Percentiles rank a stretch among this genome's conserved stretches.
Conservation (phyloP, 176 grass and related monocot species). For the Luzula sylvatica region DNA sequence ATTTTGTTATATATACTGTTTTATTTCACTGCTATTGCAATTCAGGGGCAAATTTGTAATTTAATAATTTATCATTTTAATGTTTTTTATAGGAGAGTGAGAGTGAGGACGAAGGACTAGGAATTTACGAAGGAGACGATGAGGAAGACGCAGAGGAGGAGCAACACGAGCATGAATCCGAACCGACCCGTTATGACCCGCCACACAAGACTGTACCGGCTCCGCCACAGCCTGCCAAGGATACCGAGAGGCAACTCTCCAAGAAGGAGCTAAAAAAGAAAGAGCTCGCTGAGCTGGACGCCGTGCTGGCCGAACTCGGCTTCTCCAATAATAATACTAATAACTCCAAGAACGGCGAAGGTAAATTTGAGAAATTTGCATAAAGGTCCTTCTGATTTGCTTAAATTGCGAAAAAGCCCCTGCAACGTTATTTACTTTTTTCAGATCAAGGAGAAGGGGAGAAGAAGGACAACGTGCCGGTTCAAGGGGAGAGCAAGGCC, state of each 20-base stretch:
- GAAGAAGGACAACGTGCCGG: constrained; percentile 41
- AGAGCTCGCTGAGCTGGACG: constrained; percentile 91
- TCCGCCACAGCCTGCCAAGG: constrained; percentile 47
- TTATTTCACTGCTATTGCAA: no score
- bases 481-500: constrained; percentile 57
- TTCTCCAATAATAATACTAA: constrained; percentile 46
- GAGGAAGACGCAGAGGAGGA: constrained; percentile 46
- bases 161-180: constrained; percentile 47
- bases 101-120: constrained; percentile 77
- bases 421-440: no score
- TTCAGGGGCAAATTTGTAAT: no score
- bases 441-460: constrained; percentile 39
- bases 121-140: constrained; percentile 65
- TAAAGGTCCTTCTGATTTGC: no score
- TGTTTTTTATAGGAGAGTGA: constrained; percentile 59
- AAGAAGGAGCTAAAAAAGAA: constrained; percentile 99
- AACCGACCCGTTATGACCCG: constrained; percentile 27
- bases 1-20: no score
- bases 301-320: constrained; percentile 81
- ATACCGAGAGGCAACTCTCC: constrained; percentile 86
- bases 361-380: not conserved
- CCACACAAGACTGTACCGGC: constrained; percentile 24
- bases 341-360: constrained; percentile 18
- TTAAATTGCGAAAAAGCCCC: no score
- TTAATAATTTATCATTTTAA: no score